Evolutionary conservation across 257 asterid genomes (phyloP).

Genomic region (Solanum dulcamara): DNA sequence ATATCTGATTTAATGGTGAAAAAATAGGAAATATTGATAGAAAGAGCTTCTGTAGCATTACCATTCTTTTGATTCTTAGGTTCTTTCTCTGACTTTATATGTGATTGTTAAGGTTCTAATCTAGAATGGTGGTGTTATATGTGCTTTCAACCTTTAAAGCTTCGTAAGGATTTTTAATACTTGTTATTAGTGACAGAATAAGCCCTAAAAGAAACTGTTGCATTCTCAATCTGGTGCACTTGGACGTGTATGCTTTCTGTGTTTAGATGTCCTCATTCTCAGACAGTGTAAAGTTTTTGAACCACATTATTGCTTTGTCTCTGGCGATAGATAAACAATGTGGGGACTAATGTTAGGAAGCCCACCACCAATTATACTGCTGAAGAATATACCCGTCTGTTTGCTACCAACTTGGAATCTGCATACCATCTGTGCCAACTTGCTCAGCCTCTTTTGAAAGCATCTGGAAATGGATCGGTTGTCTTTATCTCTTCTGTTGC

Average conservation of each 20-base stretch:
- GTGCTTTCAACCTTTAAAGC: background rate
- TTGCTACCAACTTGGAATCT: slow-evolving; percentile 81
- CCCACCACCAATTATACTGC: slow-evolving; percentile 69
- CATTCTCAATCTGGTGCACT: background rate
- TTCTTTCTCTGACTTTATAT: background rate
- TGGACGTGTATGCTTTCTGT: background rate
- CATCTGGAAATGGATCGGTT: slow-evolving; percentile 57
- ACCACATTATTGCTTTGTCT: background rate
- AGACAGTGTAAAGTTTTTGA: background rate
- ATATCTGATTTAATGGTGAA: background rate
- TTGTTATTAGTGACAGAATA: background rate
- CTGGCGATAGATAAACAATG: slow-evolving; percentile 61
- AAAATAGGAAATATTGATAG: background rate
- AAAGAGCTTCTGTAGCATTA: background rate
- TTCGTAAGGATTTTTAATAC: background rate
- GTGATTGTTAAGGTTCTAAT: background rate
- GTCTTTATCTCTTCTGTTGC: slow-evolving; percentile 87
- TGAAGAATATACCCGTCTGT: slow-evolving; percentile 57
- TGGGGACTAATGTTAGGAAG: slow-evolving; percentile 85
- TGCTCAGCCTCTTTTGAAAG: slow-evolving; percentile 77
- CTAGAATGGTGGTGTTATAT: background rate
- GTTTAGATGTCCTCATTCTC: background rate
- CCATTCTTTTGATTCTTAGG: background rate
- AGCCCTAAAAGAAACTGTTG: background rate
- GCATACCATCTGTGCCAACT: slow-evolving; percentile 81